Percentiles rank a stretch among this genome's conserved stretches.
Conservation (phyloP, 2,329 filamentous ascomycete genomes). For the Verruconis gallopava region DNA sequence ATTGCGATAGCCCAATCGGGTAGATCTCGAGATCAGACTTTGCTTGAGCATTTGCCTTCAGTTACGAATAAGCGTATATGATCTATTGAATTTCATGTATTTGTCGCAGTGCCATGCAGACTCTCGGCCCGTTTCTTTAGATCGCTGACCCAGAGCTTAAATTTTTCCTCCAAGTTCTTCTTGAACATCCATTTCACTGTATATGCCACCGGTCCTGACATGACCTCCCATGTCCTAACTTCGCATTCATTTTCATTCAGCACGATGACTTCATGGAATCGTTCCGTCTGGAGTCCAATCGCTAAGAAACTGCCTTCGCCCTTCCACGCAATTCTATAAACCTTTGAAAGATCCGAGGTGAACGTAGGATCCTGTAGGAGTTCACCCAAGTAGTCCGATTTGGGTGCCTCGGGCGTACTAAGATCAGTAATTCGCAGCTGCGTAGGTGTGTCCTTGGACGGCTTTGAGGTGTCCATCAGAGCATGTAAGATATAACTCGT, state of each 20-base stretch:
- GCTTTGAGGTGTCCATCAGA: slow-evolving; percentile 17
- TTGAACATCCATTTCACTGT: slow-evolving; percentile 18
- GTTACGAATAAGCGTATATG: no score
- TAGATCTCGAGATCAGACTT: no score
- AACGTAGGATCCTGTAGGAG: slow-evolving; percentile 13
- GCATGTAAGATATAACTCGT: slow-evolving; percentile 16
- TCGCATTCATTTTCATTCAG: slow-evolving; percentile 16
- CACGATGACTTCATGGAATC: slow-evolving; percentile 19
- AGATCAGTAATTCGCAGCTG: slow-evolving; percentile 16
- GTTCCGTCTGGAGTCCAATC: slow-evolving; percentile 15
- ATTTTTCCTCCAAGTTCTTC: slow-evolving; percentile 17
- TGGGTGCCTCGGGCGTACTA: slow-evolving; percentile 15
- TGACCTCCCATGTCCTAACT: slow-evolving; percentile 18
- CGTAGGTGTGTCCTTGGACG: slow-evolving; percentile 12
- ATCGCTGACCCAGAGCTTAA: slow-evolving; percentile 16
- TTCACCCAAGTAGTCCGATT: slow-evolving; percentile 13
- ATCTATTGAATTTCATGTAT: no score
- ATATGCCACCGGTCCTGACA: slow-evolving; percentile 16
- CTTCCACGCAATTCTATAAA: slow-evolving; percentile 17
- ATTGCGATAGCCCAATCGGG: no score
- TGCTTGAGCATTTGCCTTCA: no score
- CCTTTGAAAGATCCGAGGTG: slow-evolving; percentile 13
- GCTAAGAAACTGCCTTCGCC: slow-evolving; percentile 15
- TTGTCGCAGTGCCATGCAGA: no score
- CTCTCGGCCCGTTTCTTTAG: slow-evolving; percentile 14